Conservation (phyloP, 768 basidiomycete species). For the Lentinula sp. region DNA sequence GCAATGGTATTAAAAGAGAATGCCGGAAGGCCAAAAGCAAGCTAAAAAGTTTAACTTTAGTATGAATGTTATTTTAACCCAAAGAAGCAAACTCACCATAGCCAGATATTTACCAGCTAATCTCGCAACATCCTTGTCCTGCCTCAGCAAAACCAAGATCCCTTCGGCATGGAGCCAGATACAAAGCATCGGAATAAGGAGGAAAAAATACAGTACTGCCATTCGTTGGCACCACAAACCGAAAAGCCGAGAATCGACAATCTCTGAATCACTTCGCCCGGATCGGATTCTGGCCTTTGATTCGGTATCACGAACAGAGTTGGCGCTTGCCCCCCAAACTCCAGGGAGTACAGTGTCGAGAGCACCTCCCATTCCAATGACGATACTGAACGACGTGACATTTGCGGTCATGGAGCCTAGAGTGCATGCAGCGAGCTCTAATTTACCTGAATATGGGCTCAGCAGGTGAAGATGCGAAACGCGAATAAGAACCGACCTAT, state of each 20-base stretch:
- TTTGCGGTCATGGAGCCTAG: slow-evolving; percentile 42
- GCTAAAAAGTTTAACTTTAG: background rate
- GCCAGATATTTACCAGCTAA: slow-evolving; percentile 50
- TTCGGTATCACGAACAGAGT: background rate
- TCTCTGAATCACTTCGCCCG: slow-evolving; percentile 37
- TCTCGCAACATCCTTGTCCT: slow-evolving; percentile 54
- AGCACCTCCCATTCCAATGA: slow-evolving; percentile 50
- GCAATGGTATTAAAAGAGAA: slow-evolving; percentile 44
- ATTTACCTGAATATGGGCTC: slow-evolving; percentile 31
- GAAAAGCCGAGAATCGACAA: slow-evolving; percentile 15
- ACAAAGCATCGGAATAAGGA: slow-evolving; percentile 1
- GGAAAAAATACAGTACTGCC: slow-evolving; percentile 14
- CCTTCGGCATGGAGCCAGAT: slow-evolving; percentile 54
- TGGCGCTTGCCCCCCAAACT: slow-evolving; percentile 55
- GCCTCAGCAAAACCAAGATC: slow-evolving; percentile 46
- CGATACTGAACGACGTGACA: slow-evolving; percentile 15
- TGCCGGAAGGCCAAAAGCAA: slow-evolving; percentile 21
- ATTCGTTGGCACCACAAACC: slow-evolving; percentile 71
- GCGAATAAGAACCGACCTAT: slow-evolving; percentile 24
- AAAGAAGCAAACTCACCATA: slow-evolving; percentile 44
- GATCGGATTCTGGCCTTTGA: slow-evolving; percentile 8
- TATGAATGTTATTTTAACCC: background rate
- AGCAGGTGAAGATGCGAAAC: background rate
- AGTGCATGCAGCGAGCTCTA: slow-evolving; percentile 59
- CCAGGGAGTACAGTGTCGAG: slow-evolving; percentile 72